These are phyloP conservation scores for Alternaria gansuensis DNA, from an alignment of 2,329 filamentous ascomycete genomes.

Conservation along the genomic window DNA sequence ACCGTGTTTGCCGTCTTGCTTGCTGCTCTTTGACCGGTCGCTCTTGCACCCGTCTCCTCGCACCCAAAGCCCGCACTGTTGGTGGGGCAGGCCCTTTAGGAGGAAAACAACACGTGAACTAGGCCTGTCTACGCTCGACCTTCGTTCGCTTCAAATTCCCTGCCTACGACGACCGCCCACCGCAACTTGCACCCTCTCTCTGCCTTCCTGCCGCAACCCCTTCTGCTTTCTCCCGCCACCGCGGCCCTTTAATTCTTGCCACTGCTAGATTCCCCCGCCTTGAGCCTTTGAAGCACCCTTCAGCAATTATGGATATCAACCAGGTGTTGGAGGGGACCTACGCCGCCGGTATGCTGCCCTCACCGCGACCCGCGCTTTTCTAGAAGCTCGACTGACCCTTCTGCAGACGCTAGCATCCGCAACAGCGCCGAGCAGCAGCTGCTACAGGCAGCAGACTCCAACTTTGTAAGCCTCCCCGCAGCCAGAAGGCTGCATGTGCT, in stretches of 20 bases:
- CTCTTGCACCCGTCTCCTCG: constrained; percentile 21
- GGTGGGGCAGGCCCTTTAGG: constrained; percentile 45
- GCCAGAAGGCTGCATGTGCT: constrained; percentile 31
- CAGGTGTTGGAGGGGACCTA: constrained; percentile 97
- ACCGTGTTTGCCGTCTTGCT: constrained; percentile 16
- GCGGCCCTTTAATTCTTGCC: constrained; percentile 28
- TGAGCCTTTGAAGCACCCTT: constrained; percentile 39
- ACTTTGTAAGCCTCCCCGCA: constrained; percentile 78
- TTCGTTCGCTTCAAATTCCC: constrained; percentile 52
- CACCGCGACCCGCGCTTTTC: constrained; percentile 19
- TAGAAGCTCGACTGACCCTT: constrained; percentile 48
- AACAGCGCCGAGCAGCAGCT: constrained; percentile 94
- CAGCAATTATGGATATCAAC: constrained; percentile 89
- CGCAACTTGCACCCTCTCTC: constrained; percentile 41
- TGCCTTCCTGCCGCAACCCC: constrained; percentile 31
- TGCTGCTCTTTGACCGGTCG: constrained; percentile 24
- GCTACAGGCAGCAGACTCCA: constrained; percentile 86
- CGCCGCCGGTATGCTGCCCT: constrained; percentile 77
- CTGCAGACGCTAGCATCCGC: constrained; percentile 86
- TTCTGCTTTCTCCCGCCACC: constrained; percentile 28
- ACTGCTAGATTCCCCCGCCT: constrained; percentile 38
- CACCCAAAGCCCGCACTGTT: constrained; percentile 29
- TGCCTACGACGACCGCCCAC: constrained; percentile 45
- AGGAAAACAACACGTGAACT: constrained; percentile 51
- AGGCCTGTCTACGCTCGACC: constrained; percentile 49